Percentiles rank a stretch among this genome's conserved stretches.
phyloP scores from a whole-genome alignment of 176 grass and related monocot genomes.

The Tuctoria greenei region DNA sequence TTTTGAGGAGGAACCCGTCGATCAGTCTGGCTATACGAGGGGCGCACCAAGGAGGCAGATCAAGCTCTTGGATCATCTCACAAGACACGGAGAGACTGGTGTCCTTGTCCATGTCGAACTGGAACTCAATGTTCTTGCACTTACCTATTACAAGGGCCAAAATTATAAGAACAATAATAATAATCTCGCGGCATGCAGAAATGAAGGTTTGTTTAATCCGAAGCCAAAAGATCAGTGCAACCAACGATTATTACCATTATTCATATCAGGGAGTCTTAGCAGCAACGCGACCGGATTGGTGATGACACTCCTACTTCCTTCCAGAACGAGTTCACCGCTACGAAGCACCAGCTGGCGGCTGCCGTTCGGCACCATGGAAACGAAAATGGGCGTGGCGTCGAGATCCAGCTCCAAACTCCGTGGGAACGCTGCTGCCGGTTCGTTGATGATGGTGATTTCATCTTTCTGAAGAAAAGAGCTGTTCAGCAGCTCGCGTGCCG shows the following conservation, averaged over 20 bases:
- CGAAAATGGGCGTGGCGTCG: background rate
- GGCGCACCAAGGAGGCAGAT: background rate
- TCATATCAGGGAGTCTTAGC: background rate
- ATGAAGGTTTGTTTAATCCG: background rate
- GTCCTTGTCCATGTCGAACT: slow-evolving; percentile 23
- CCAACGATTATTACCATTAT: too few species aligned
- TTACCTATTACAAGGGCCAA: background rate
- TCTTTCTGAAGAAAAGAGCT: slow-evolving; percentile 40
- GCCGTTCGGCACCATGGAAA: background rate
- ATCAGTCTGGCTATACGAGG: background rate
- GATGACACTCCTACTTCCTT: slow-evolving; percentile 8
- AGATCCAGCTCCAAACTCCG: slow-evolving; percentile 12
- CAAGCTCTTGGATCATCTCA: slow-evolving; percentile 28
- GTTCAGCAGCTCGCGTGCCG: slow-evolving; percentile 49
- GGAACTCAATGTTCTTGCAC: slow-evolving; percentile 3
- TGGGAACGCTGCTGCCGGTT: background rate
- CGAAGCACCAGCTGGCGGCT: slow-evolving; percentile 22
- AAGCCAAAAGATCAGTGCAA: background rate
- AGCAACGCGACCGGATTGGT: background rate
- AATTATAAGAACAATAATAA: background rate
- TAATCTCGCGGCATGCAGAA: background rate
- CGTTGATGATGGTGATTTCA: background rate
- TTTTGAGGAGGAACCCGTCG: slow-evolving; percentile 13
- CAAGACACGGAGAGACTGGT: slow-evolving; percentile 13
- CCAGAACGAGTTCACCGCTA: slow-evolving; percentile 1